Base-by-base conservation (phyloP, 2,329 filamentous ascomycete species). In the Neophaeococcomyces mojaviensis region DNA sequence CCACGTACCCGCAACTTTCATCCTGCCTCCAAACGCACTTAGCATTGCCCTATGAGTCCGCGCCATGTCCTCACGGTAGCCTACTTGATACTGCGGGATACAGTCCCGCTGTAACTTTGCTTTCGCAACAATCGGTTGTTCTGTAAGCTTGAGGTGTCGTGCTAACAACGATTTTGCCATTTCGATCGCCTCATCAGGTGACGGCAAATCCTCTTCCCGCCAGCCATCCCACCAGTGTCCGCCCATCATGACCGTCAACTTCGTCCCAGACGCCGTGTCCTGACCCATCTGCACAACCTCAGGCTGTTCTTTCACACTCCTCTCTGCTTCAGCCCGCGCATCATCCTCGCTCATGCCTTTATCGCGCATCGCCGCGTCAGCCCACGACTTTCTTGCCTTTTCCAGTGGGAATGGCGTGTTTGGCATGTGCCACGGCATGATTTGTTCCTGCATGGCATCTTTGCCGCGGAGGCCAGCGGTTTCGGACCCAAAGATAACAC, bases 241-340 rank as follows among this genome's bases (percentile, higher is more conserved):
- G 49, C 92, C 92, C 47, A 98, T 71, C 81, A 98, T 94, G 56
- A 97, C 86, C 13, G 90, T 95, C 44, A 97, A 67, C 64, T 94
- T 95, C 12, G 88, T 94, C 19, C 86, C 88, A 0, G 63, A 60
- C 1, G 64, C 71, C 3, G 67, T 71, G 60, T 84, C 78, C 55
- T 77, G 72, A 15, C 74, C 76, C 39, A 65, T 18, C 13, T 41
- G 42, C n/a, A 42, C n/a, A 13, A n/a, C 7, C n/a, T 15, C n/a
- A n/a, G n/a, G n/a, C n/a, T n/a, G n/a, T n/a, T n/a, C n/a, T n/a
- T n/a, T n/a, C n/a, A n/a, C n/a, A n/a, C n/a, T n/a, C n/a, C n/a
- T n/a, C n/a, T n/a, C n/a, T n/a, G n/a, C n/a, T n/a, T n/a, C n/a
- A n/a, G n/a, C n/a, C n/a, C n/a, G n/a, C n/a, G n/a, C n/a, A n/a